Evolutionary conservation across 1,139 yeast species (phyloP), one percentile per base, ranked within the genome.

Genomic region (Taphrina flavorubra): DNA sequence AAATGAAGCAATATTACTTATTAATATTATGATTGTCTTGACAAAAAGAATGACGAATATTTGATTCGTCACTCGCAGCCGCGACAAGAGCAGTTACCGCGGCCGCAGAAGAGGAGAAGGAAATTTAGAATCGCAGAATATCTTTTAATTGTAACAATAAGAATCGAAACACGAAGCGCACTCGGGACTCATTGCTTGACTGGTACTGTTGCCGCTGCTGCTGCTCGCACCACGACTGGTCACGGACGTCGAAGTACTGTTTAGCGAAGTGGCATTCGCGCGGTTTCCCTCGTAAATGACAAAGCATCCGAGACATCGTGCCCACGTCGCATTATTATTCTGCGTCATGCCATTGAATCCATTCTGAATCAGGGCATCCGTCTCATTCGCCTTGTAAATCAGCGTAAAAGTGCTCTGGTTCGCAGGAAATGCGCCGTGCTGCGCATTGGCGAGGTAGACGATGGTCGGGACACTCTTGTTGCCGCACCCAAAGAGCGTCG

Each of bases 241-340:
- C 6, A 18, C 42, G 58, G 58, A 10, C 13, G 44, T 16, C 61
- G 40, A 14, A 13, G 61, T 56, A 25, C 40, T 18, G 16, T 56
- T 56, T 5, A 44, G 18, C 6, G 47, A 20, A 7, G 53, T 46
- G 53, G 51, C 53, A 25, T 58, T 58, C n/a, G 53, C 63, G 20
- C 53, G 51, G 34, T 58, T 58, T 11, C 63, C 63, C n/a, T 58
- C 63, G 44, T 91, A 88, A 70, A 92, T 82, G 67, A 92, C 85
- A 8, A 97, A 97, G 81, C 98, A 92, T 0, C 92, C 91, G 68
- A 92, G 85, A 81, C 98, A 92, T 13, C 88, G 84, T 62, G 85
- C 82, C 89, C 94, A 92, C 68, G 88, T 87, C 3, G 80, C 78
- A 58, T 86, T 80, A 77, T 90, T 91, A 73, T 83, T 82, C 76